Base-by-base conservation (phyloP, 2,329 filamentous ascomycete genomes). In the Cercospora sp. region DNA sequence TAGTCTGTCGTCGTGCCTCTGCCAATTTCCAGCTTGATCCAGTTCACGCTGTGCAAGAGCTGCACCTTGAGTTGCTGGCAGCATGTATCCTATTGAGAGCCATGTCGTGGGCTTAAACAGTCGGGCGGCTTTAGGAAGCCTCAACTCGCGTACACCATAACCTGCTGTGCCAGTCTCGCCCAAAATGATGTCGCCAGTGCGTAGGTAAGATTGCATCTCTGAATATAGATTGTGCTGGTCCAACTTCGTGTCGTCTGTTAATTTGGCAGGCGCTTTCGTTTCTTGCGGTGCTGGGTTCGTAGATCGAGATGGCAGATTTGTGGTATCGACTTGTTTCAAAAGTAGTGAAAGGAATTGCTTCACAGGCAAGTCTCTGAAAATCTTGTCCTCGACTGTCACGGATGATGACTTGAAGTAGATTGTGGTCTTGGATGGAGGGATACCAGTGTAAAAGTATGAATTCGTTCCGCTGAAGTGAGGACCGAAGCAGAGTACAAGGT, bases 161-260 rank as follows among this genome's bases (percentile, higher is more conserved):
- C 93, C 94, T 67, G 92, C 85, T 0, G 93, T 97, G 45, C 93
- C 93, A 2, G 93, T 97, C 79, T 96, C 93, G 0, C 92, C 94
- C 58, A 97, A 87, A 64, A 97, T 83, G 66, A 96, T 88, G 75
- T 97, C 93, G 58, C 89, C 59, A 0, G 61, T 57, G n/a, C 55
- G 60, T 3, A 71, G 26, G n/a, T 59, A 69, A 5, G 26, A 8
- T 3, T 66, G 63, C 23, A 65, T 51, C 4, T 64, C 48, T 12
- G 55, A 9, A 28, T 67, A 70, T n/a, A 68, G 58, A n/a, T 63
- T 60, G 28, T 62, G 36, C 60, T 66, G 65, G 16, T 57, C 55
- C 5, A 60, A n/a, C 3, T 57, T 64, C 30, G 63, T 33, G 48
- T 23, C 23, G 6, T 57, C 28, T 28, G 53, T n/a, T 20, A 28